phyloP scores from a whole-genome alignment of 352 stramenopile species.

The Phytophthora fragariae region DNA sequence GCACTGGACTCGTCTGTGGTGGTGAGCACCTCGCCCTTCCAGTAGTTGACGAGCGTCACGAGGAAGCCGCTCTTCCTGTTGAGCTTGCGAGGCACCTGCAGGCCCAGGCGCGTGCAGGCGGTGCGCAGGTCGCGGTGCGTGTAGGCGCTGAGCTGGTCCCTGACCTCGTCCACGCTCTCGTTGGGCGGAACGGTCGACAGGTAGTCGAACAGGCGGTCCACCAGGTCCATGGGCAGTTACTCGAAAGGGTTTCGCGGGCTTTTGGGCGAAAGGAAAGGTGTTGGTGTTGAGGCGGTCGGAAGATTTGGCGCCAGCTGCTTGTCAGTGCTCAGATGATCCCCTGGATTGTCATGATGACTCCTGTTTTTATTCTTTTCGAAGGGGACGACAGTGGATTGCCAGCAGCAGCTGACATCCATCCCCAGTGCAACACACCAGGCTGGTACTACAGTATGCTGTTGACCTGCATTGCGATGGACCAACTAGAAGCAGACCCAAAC shows the following conservation, averaged over 20 bases:
- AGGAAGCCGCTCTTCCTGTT: slow-evolving; percentile 33
- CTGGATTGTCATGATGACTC: too few species aligned
- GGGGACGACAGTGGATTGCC: too few species aligned
- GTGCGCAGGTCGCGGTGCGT: slow-evolving; percentile 24
- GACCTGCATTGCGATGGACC: too few species aligned
- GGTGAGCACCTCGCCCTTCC: slow-evolving; percentile 6
- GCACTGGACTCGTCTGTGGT: not conserved
- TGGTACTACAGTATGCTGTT: too few species aligned
- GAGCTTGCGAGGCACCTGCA: slow-evolving; percentile 10
- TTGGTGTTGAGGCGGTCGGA: not conserved
- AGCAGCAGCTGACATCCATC: too few species aligned
- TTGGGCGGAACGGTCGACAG: slow-evolving; percentile 16
- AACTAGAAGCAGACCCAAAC: too few species aligned
- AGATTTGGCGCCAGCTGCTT: not conserved
- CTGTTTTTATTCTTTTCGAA: too few species aligned
- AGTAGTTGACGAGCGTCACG: slow-evolving; percentile 19
- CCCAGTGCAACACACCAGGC: too few species aligned
- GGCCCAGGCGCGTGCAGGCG: slow-evolving; percentile 20
- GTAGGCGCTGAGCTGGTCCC: slow-evolving; percentile 26
- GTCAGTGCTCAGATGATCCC: not conserved
- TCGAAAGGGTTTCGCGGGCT: not conserved
- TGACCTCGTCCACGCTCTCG: slow-evolving; percentile 21
- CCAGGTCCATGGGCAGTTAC: slow-evolving; percentile 12
- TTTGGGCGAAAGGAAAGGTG: not conserved
- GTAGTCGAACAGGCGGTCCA: slow-evolving; percentile 29